Conservation (phyloP, 345 rosid species). For the Leavenworthia alabamica region DNA sequence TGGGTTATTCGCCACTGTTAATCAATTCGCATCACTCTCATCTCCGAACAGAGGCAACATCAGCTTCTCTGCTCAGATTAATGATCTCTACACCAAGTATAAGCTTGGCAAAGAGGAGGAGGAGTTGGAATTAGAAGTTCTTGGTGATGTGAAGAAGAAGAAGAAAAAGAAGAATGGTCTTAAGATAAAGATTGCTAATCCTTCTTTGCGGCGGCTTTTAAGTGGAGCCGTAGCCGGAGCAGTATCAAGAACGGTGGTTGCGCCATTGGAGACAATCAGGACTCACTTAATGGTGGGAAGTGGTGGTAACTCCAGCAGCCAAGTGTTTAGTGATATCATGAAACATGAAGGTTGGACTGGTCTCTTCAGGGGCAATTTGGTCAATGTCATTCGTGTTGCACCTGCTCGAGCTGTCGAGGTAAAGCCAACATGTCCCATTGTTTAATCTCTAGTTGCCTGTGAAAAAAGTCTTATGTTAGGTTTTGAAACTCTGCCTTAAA, state of each 20-base stretch:
- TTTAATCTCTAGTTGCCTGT: not conserved
- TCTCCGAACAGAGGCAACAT: slow-evolving; percentile 33
- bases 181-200: slow-evolving; percentile 76
- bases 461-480: slow-evolving; percentile 11
- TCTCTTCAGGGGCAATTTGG: slow-evolving; percentile 88
- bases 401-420: slow-evolving; percentile 99
- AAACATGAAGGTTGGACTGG: slow-evolving; percentile 94
- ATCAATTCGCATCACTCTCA: slow-evolving; percentile 48
- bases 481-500: not conserved
- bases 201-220: slow-evolving; percentile 71
- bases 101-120: slow-evolving; percentile 36
- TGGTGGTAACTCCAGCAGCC: slow-evolving; percentile 54
- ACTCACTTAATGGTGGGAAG: slow-evolving; percentile 98
- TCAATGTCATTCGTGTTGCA: slow-evolving; percentile 91
- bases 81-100: slow-evolving; percentile 58
- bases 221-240: slow-evolving; percentile 97
- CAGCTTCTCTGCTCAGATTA: slow-evolving; percentile 37
- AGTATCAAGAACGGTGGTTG: slow-evolving; percentile 79
- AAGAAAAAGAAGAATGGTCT: slow-evolving; percentile 44
- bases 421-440: slow-evolving; percentile 1
- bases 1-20: slow-evolving; percentile 75
- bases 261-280: slow-evolving; percentile 96
- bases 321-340: slow-evolving; percentile 79
- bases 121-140: slow-evolving; percentile 39
- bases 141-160: slow-evolving; percentile 37